Base-by-base conservation (phyloP, 2,329 filamentous ascomycete species). In the Annulohypoxylon truncatum region DNA sequence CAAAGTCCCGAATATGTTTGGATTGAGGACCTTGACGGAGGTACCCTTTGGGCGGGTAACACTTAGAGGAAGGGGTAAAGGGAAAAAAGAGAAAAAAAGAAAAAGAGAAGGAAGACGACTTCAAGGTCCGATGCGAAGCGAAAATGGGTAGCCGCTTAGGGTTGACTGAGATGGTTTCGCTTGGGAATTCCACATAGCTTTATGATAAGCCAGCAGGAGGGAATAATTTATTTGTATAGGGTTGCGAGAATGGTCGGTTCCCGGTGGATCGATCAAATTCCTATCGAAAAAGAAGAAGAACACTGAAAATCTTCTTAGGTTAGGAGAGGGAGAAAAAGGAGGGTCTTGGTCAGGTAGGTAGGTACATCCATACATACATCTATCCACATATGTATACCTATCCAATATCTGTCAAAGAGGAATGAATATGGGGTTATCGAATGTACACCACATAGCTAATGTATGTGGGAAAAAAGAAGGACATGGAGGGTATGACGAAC, bases 401-500 rank as follows among this genome's bases (percentile, higher is more conserved):
- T 40, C 38, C 38, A 42, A 12, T 40, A 40, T 60, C 29, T 55
- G 50, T 51, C 51, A 62, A 51, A 54, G 53, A 56, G 52, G 40
- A 42, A 46, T 56, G 28, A 28, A 24, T 29, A 24, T n/a, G 28
- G 38, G 26, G 35, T n/a, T 40, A 40, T 40, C 20, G 35, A 6
- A 18, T 40, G 35, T 40, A 40, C 35, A 20, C 35, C 15, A 35
- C 12, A n/a, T 48, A 65, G 33, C n/a, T n/a, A n/a, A n/a, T n/a
- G 40, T 6, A 61, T 10, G 15, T 26, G 15, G 7, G 24, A 52
- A 46, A 48, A n/a, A 20, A 46, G 31, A 47, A 57, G 31, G 47
- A 57, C 44, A 63, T 61, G 67, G 64, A 71, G 64, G 66, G 69
- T 67, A 66, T 67, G 67, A 66, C 67, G 59, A 64, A 64, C 67